phyloP scores from a whole-genome alignment of 73 alveolate genomes.

The Paraurostyla sp. region DNA sequence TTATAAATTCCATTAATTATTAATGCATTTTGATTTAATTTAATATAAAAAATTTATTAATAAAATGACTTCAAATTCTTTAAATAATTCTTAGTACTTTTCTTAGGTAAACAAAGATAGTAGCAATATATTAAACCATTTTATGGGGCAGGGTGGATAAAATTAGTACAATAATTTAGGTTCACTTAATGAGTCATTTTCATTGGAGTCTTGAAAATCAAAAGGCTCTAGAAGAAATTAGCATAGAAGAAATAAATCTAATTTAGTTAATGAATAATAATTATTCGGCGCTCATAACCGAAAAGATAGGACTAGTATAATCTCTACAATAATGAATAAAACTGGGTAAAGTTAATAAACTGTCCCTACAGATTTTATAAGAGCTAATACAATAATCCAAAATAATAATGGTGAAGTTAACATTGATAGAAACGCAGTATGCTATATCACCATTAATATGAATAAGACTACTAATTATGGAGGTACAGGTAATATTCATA shows the following conservation, averaged over 20 bases:
- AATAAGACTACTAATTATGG: slow-evolving; percentile 3
- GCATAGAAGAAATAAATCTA: background rate
- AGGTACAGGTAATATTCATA: background rate
- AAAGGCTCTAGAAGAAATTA: background rate
- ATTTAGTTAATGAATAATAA: background rate
- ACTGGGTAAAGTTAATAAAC: background rate
- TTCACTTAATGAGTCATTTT: background rate
- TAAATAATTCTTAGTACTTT: background rate
- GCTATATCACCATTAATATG: slow-evolving; percentile 27
- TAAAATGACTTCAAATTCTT: background rate
- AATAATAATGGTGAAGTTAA: no score
- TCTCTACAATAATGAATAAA: background rate
- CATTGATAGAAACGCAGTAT: no score
- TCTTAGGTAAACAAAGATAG: background rate
- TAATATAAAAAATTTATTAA: background rate
- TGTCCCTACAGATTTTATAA: no score
- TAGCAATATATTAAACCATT: no score
- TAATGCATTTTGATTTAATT: background rate
- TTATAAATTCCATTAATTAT: background rate
- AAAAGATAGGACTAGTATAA: background rate
- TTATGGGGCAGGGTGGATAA: background rate
- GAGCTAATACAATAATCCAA: no score
- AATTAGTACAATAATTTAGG: background rate
- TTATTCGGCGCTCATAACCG: slow-evolving; percentile 7
- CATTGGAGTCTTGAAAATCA: background rate